phyloP scores from a whole-genome alignment of 495 filamentous ascomycete species.

The Amorphotheca resinae region DNA sequence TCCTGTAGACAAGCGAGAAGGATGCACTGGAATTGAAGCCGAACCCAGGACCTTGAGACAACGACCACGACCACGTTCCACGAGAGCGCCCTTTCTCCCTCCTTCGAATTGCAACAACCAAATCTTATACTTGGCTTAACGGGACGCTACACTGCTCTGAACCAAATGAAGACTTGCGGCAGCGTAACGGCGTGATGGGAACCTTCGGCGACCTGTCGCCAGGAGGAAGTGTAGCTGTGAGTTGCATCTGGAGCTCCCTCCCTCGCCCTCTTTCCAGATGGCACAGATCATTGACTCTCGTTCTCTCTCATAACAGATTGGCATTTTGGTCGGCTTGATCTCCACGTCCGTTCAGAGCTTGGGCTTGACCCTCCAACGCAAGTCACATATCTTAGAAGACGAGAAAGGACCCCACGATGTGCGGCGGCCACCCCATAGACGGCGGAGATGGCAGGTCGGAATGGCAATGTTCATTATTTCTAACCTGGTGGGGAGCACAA shows the following conservation, averaged over 20 bases:
- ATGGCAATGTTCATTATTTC: slow-evolving; percentile 95
- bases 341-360: slow-evolving; percentile 91
- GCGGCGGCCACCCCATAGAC: slow-evolving; percentile 75
- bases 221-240: slow-evolving; percentile 72
- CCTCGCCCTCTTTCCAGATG: background rate
- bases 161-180: slow-evolving; percentile 18
- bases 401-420: slow-evolving; percentile 71
- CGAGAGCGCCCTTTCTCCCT: too few species aligned
- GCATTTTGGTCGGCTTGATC: slow-evolving; percentile 81
- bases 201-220: slow-evolving; percentile 74
- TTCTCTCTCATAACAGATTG: slow-evolving; percentile 46
- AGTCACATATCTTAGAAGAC: slow-evolving; percentile 96
- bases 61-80: too few species aligned
- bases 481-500: slow-evolving; percentile 87
- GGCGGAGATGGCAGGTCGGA: slow-evolving; percentile 93
- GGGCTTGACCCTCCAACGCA: slow-evolving; percentile 94
- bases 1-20: too few species aligned
- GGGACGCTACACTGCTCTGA: too few species aligned
- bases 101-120: too few species aligned
- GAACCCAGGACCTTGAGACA: too few species aligned
- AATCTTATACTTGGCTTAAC: too few species aligned
- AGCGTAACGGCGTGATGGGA: slow-evolving; percentile 39
- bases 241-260: slow-evolving; percentile 22
- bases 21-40: too few species aligned
- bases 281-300: background rate